Evolutionary conservation across 2,329 filamentous ascomycete species (phyloP).

Genomic region (Pseudogymnoascus sp.): DNA sequence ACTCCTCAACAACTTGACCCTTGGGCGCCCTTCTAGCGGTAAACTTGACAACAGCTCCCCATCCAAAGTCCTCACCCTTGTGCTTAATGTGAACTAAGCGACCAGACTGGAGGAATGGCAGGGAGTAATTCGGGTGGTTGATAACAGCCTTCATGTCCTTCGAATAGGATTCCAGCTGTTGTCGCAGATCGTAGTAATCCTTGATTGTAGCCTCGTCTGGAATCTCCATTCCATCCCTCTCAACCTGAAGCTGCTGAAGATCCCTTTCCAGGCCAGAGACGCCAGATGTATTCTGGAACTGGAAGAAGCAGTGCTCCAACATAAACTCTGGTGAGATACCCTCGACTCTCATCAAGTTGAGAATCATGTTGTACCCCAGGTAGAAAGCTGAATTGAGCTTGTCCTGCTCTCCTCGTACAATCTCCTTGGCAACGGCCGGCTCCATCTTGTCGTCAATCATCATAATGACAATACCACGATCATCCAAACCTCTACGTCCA

Average conservation of each 20-base stretch:
- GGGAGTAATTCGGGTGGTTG: conserved; percentile 79
- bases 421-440: conserved; percentile 84
- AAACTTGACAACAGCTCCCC: conserved; percentile 81
- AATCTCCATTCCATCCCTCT: conserved; percentile 67
- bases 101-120: conserved; percentile 80
- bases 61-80: conserved; percentile 76
- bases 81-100: conserved; percentile 81
- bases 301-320: conserved; percentile 96
- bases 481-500: conserved; percentile 92
- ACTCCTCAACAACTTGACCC: conserved; percentile 58
- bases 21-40: conserved; percentile 58
- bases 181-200: conserved; percentile 86
- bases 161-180: conserved; percentile 74
- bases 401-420: conserved; percentile 94
- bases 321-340: conserved; percentile 98
- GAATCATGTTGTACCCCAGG: conserved; percentile 97
- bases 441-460: conserved; percentile 98
- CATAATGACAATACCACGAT: conserved; percentile 98
- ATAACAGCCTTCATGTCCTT: conserved; percentile 89
- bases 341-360: conserved; percentile 94
- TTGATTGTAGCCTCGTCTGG: conserved; percentile 81
- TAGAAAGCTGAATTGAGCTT: conserved; percentile 97
- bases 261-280: conserved; percentile 80
- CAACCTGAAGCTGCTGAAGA: conserved; percentile 67
- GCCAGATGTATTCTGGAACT: conserved; percentile 92